A percentile compares a stretch with the other conserved stretches of the same genome.
Evolutionary conservation across 2,329 filamentous ascomycete species (phyloP).

Genomic region (Ceratocystis ficicola): DNA sequence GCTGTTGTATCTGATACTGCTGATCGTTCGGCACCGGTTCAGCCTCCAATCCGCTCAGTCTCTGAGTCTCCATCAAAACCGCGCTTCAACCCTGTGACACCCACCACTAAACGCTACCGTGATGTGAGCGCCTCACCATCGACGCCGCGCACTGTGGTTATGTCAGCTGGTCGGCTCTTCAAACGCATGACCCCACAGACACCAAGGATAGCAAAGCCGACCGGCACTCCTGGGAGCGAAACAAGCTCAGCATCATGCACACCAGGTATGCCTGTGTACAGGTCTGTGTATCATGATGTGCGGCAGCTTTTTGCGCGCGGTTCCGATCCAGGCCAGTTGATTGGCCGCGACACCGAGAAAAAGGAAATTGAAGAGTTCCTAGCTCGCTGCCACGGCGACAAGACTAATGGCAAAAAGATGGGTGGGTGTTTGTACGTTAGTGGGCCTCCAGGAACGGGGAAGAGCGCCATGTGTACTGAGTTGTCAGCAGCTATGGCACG

Average conservation of each 20-base stretch:
- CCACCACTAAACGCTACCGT: constrained; percentile 63
- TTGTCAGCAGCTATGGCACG: constrained; percentile 50
- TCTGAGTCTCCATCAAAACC: constrained; percentile 18
- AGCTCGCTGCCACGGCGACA: constrained; percentile 45
- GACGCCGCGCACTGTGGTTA: constrained; percentile 75
- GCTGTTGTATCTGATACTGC: not conserved
- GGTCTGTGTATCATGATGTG: constrained; percentile 72
- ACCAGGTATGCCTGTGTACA: constrained; percentile 2
- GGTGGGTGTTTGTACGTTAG: constrained; percentile 88
- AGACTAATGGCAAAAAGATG: constrained; percentile 45
- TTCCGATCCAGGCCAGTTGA: constrained; percentile 58
- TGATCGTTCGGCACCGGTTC: too few relatives aligned
- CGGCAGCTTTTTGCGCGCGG: constrained; percentile 78
- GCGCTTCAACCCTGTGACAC: constrained; percentile 43
- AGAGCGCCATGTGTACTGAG: constrained; percentile 84
- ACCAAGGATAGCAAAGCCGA: constrained; percentile 31
- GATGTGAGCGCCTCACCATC: constrained; percentile 64
- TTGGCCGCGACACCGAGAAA: constrained; percentile 62
- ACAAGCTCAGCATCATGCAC: not conserved
- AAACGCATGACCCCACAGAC: constrained; percentile 71
- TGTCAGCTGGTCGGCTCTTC: constrained; percentile 60
- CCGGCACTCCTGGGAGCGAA: constrained; percentile 15
- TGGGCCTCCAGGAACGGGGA: constrained; percentile 89
- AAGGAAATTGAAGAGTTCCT: constrained; percentile 59
- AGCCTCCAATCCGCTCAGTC: not conserved